Evolutionary conservation across 179 eudicot genomes (phyloP).

Genomic region (Silene coronaria): DNA sequence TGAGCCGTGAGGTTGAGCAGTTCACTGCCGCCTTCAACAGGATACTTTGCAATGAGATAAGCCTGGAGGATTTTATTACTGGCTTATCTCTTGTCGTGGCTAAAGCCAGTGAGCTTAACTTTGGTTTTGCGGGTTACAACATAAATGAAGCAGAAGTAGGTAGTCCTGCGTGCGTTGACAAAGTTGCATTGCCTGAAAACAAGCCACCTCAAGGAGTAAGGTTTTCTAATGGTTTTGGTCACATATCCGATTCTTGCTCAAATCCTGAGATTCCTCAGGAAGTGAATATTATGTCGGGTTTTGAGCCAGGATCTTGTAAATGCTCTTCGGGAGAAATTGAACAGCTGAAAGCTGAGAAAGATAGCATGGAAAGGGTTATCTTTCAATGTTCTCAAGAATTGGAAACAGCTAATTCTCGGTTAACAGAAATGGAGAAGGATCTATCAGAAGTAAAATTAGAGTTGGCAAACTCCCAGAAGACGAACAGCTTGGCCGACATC

Average conservation of each 20-base stretch:
- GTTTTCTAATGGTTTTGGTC: slow-evolving; percentile 48
- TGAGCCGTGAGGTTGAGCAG: slow-evolving; percentile 43
- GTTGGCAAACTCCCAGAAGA: slow-evolving; percentile 57
- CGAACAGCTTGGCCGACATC: slow-evolving; percentile 81
- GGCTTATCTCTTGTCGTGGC: slow-evolving; percentile 56
- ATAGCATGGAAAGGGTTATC: slow-evolving; percentile 46
- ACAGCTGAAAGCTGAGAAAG: slow-evolving; percentile 63
- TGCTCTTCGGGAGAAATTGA: slow-evolving; percentile 73
- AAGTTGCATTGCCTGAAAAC: slow-evolving; percentile 84
- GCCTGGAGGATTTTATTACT: slow-evolving; percentile 52
- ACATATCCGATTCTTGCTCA: slow-evolving; percentile 59
- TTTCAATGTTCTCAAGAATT: slow-evolving; percentile 56
- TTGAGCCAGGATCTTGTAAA: slow-evolving; percentile 50
- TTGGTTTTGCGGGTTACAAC: slow-evolving; percentile 54
- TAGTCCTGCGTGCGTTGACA: slow-evolving; percentile 89
- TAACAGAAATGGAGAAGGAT: slow-evolving; percentile 57
- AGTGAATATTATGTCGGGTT: slow-evolving; percentile 54
- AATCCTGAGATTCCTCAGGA: slow-evolving; percentile 81
- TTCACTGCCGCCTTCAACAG: slow-evolving; percentile 47
- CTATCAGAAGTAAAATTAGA: slow-evolving; percentile 67
- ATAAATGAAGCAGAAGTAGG: slow-evolving; percentile 46
- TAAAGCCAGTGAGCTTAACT: slow-evolving; percentile 52
- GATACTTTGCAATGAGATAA: slow-evolving; percentile 35
- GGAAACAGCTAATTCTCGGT: slow-evolving; percentile 51
- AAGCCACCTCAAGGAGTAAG: slow-evolving; percentile 45